phyloP scores from a whole-genome alignment of 495 filamentous ascomycete species.

The Achaetomiella virescens region DNA sequence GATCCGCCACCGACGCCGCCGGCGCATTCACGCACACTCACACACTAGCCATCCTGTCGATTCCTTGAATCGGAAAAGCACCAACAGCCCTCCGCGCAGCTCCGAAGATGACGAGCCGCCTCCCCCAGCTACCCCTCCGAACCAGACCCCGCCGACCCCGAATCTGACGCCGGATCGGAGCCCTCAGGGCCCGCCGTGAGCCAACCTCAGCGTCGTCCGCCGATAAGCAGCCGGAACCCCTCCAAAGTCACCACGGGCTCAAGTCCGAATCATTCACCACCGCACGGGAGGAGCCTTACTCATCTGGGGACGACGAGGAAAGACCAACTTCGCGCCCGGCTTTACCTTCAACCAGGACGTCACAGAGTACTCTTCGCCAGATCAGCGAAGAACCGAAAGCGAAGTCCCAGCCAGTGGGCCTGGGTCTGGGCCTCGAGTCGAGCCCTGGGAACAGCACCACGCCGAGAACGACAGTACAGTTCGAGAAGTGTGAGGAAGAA shows the following conservation, averaged over 20 bases:
- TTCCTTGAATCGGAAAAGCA: constrained; percentile 29
- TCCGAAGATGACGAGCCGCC: constrained; percentile 23
- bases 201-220: constrained; percentile 36
- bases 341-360: constrained; percentile 39
- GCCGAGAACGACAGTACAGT: constrained; percentile 34
- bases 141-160: constrained; percentile 63
- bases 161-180: constrained; percentile 68
- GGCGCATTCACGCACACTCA: constrained; percentile 47
- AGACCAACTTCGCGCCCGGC: constrained; percentile 42
- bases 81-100: constrained; percentile 30
- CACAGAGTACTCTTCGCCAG: constrained; percentile 38
- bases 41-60: constrained; percentile 35
- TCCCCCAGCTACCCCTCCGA: constrained; percentile 50
- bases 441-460: constrained; percentile 29
- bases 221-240: constrained; percentile 35
- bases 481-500: constrained; percentile 45
- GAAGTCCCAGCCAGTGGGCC: constrained; percentile 34
- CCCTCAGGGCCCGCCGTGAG: constrained; percentile 45
- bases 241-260: constrained; percentile 47
- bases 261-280: constrained; percentile 67
- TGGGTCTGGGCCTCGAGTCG: constrained; percentile 47
- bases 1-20: constrained; percentile 50
- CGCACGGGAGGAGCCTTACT: constrained; percentile 55
- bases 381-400: constrained; percentile 25
- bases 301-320: constrained; percentile 52